Evolutionary conservation across 2,329 filamentous ascomycete genomes (phyloP).

Genomic region (Botryotinia narcissicola): DNA sequence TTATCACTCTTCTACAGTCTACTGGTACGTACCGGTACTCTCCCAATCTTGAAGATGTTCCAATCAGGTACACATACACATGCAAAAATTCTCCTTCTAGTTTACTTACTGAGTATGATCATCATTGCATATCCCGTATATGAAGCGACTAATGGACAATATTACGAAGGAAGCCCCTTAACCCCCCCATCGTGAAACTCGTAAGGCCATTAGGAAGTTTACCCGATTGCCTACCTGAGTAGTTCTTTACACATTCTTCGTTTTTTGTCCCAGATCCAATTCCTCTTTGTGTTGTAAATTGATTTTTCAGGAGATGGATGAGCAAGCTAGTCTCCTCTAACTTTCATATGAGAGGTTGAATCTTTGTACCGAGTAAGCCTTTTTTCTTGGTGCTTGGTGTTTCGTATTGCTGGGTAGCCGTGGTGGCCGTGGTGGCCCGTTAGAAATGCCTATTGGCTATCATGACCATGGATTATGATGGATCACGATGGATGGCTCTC

Average conservation of each 20-base stretch:
- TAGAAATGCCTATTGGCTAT: not conserved
- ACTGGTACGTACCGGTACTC: not conserved
- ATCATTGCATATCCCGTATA: not conserved
- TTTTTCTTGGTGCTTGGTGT: constrained; percentile 1
- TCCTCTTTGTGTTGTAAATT: not conserved
- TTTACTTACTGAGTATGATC: not conserved
- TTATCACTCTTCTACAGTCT: not conserved
- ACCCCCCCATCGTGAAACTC: not conserved
- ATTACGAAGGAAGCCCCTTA: not conserved
- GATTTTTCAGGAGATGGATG: not conserved
- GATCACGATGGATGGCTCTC: not conserved
- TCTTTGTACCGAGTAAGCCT: not conserved
- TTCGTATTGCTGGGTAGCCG: not conserved
- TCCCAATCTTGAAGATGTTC: not conserved
- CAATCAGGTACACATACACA: not conserved
- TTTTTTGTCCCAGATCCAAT: not conserved
- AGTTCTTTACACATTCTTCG: not conserved
- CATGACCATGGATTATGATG: not conserved
- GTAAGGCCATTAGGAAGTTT: not conserved
- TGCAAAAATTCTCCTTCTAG: not conserved
- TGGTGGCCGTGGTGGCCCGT: not conserved
- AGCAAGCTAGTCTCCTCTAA: not conserved
- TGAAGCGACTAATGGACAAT: not conserved
- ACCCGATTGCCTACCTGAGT: not conserved
- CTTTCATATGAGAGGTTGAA: not conserved